Percentiles rank a stretch among this genome's conserved stretches.
These are phyloP conservation scores for Laguncularia racemosa DNA, from an alignment of 345 rosid genomes.

Conservation along the genomic window DNA sequence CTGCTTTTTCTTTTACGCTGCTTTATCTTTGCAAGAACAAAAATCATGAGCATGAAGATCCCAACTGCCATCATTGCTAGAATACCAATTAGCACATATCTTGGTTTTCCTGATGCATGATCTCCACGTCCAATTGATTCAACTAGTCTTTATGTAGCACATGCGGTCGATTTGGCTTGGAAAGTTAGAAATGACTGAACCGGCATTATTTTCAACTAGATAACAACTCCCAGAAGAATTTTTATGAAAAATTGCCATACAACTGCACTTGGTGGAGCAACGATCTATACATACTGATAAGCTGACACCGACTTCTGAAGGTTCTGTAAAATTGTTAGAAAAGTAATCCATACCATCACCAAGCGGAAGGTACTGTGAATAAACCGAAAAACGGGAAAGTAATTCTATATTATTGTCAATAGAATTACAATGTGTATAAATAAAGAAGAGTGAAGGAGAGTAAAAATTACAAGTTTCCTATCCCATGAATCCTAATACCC, in stretches of 20 bases:
- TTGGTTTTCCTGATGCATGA: conserved; percentile 14
- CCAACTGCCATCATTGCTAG: too few relatives aligned
- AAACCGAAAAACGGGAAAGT: too few relatives aligned
- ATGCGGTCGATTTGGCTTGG: conserved; percentile 18
- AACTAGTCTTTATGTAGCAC: conserved; percentile 46
- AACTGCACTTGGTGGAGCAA: conserved; percentile 57
- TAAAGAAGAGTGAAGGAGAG: too few relatives aligned
- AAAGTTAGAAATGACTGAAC: conserved; percentile 44
- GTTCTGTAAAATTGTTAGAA: conserved; percentile 40
- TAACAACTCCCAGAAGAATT: conserved; percentile 73
- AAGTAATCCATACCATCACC: conserved; percentile 51
- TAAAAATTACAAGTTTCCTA: too few relatives aligned
- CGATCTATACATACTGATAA: conserved; percentile 47
- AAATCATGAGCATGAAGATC: too few relatives aligned
- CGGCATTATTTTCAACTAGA: conserved; percentile 39
- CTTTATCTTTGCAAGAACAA: too few relatives aligned
- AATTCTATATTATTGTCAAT: too few relatives aligned
- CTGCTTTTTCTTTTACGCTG: too few relatives aligned
- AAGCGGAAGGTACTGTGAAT: conserved; percentile 35
- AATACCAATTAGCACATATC: conserved; percentile 24
- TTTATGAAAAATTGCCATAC: conserved; percentile 55
- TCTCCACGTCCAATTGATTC: conserved; percentile 7
- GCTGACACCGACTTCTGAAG: conserved; percentile 27
- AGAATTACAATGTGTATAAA: too few relatives aligned
- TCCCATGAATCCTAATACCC: too few relatives aligned